Evolutionary conservation across 2,329 filamentous ascomycete species (phyloP).

Genomic region (Xylaria sp.): DNA sequence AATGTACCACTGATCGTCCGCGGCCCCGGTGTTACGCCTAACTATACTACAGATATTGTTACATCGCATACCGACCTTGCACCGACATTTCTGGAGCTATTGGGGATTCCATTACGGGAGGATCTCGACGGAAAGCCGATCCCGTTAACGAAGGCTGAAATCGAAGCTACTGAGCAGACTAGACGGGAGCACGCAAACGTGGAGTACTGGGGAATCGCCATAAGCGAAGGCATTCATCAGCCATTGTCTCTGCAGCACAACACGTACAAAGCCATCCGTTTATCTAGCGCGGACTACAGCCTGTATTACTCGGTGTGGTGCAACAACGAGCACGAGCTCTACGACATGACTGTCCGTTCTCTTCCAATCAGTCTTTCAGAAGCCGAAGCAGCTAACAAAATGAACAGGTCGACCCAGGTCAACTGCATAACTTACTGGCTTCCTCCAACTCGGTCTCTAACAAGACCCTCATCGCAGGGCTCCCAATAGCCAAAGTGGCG

Average conservation of each 20-base stretch:
- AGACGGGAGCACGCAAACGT: slow-evolving; percentile 60
- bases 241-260: slow-evolving; percentile 49
- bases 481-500: slow-evolving; percentile 48
- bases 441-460: background rate
- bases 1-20: slow-evolving; percentile 68
- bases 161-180: slow-evolving; percentile 33
- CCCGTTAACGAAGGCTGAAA: slow-evolving; percentile 49
- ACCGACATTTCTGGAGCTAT: slow-evolving; percentile 61
- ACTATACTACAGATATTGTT: slow-evolving; percentile 55
- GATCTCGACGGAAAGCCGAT: slow-evolving; percentile 65
- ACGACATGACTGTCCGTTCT: slow-evolving; percentile 62
- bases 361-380: too few species aligned
- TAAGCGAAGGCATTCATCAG: slow-evolving; percentile 37
- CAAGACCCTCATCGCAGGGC: slow-evolving; percentile 23
- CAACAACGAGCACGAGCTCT: slow-evolving; percentile 66
- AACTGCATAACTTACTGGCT: slow-evolving; percentile 52
- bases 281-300: slow-evolving; percentile 59
- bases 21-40: slow-evolving; percentile 63
- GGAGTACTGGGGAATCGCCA: slow-evolving; percentile 60
- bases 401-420: slow-evolving; percentile 41
- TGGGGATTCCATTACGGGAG: slow-evolving; percentile 52
- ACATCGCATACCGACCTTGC: slow-evolving; percentile 66
- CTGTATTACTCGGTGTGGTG: slow-evolving; percentile 66
- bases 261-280: slow-evolving; percentile 64
- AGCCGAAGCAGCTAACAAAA: slow-evolving; percentile 52